Base-by-base conservation (phyloP, 2,329 filamentous ascomycete species). In the Aspergillus sclerotialis region DNA sequence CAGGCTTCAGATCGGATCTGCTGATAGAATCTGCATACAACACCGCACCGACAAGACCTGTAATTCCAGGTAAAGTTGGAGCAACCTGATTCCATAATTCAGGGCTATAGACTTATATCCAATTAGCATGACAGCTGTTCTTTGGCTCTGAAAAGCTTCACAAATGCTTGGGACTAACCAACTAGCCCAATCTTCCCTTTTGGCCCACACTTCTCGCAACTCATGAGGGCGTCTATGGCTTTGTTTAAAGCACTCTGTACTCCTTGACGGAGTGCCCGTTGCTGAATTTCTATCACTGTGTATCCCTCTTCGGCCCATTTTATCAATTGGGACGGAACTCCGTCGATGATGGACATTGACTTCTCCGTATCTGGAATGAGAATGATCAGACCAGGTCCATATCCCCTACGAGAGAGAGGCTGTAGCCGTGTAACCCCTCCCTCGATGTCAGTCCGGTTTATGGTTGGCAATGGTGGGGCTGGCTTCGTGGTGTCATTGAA, bases 281-380 rank as follows among this genome's bases (percentile, higher is more conserved):
- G 17, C 15, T 28, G 30, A 11, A 82, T 49, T 49, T 79, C 68
- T 1, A 66, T 72, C 5, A 82, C 76, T 0, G 72, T 63, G 42
- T 74, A 82, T 0, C 78, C 75, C 49, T 83, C 79, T 49, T 84
- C 78, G 0, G 78, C 78, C 79, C 79, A 83, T 53, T 82, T 84
- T 39, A 72, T 48, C n/a, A 73, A 48, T 1, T 73, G 72, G 5
- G 69, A 63, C 0, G 78, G 77, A 35, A 67, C 64, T 2, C 61
- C 45, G 27, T 57, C 55, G 33, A 52, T 53, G 15, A 58, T 56
- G 30, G n/a, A n/a, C n/a, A 43, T 57, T 23, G 46, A 36, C 13
- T 56, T 48, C 26, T 40, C 36, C 17, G 58, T 46, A 27, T 55
- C 48, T 10, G 65, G 55, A 5, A 65, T 42, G 1, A 71, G 40